Base-by-base conservation (phyloP, 495 filamentous ascomycete species). In the Friedmanniomyces simplex region DNA sequence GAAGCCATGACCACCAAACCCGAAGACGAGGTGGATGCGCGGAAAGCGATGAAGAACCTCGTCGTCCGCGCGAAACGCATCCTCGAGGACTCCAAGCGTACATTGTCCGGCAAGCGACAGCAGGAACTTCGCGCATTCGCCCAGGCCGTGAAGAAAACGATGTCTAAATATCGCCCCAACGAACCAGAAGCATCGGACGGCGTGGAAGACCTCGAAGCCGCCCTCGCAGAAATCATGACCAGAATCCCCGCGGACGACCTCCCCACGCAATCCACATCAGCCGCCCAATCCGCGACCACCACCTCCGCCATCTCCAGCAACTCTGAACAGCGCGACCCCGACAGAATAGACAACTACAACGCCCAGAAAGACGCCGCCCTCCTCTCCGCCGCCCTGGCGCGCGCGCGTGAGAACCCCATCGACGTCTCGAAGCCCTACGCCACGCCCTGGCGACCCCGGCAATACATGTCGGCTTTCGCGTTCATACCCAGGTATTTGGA, bases 401-500 rank as follows among this genome's bases (percentile, higher is more conserved):
- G 78, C 60, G 76, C 78, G 68, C 74, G 76, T 42, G 83, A 86
- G 58, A 93, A 95, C 73, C 84, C 87, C 0, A 70, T 82, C 54
- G 89, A 96, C 71, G 65, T 72, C 37, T 75, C 71, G 50, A 94
- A 94, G 74, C 86, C 93, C 14, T 98, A 98, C 72, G 76, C 77
- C 18, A 95, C 91, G 16, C 93, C 93, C 20, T 98, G 93, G 93
- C 69, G 74, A 28, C 93, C 93, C n/a, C 76, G 90, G 41, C 77
- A 83, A 49, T 97, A 80, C 74, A 91, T 98, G 86, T 74, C 78
- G 20, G 82, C 89, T 1, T 98, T 97, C 69, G 89, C 90, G 14
- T 96, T 96, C 70, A 89, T 98, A 57, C 93, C 93, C 21, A 77
- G 87, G 57, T 98, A 95, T 73, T 79, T 98, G 57, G 93, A 98